Evolutionary conservation across 2,329 filamentous ascomycete species (phyloP), one percentile per base, ranked within the genome.

Genomic region (Ambrosiella cleistominuta): DNA sequence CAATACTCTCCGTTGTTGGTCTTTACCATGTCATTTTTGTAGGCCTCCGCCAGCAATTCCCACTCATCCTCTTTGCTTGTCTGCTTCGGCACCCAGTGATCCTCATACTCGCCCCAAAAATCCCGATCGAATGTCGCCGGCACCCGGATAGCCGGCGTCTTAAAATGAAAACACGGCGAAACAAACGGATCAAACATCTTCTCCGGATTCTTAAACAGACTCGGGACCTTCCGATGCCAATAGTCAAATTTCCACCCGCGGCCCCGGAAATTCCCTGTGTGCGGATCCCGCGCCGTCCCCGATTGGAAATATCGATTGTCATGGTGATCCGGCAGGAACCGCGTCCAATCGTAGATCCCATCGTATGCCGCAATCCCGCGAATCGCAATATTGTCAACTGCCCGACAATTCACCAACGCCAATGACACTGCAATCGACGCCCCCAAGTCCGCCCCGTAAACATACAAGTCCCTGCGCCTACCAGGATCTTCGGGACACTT

Each of bases 331-430:
- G 76, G 75, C 9, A 80, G 70, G 60, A 82, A 78, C 66, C 72
- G 76, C 59, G 78, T 80, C 81, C 80, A 83, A 68, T 83, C 76
- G 68, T 80, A 83, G 60, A 83, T 72, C 47, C 79, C 80, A 62
- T 83, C 80, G 66, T 76, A 76, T 7, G 74, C 73, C 13, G 79
- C 68, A 38, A 81, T 66, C 7, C 79, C 79, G 8, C 76, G 72
- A 49, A 83, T 70, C 44, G 70, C 71, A 64, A 78, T 71, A 38
- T 64, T 67, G 12, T 68, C 64, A 57, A 75, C 68, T 1, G 68
- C 63, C 50, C 72, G 70, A 1, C 73, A 69, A 65, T 82, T 78
- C 1, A 79, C 83, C 49, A 84, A 66, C 7, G 79, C 75, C 2
- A 83, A 69, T 1, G 77, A 75, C 12, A 74, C 69, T 36, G 78